Evolutionary conservation across 352 stramenopile species (phyloP), one percentile per base, ranked within the genome.

Genomic region (Globisporangium nunn): DNA sequence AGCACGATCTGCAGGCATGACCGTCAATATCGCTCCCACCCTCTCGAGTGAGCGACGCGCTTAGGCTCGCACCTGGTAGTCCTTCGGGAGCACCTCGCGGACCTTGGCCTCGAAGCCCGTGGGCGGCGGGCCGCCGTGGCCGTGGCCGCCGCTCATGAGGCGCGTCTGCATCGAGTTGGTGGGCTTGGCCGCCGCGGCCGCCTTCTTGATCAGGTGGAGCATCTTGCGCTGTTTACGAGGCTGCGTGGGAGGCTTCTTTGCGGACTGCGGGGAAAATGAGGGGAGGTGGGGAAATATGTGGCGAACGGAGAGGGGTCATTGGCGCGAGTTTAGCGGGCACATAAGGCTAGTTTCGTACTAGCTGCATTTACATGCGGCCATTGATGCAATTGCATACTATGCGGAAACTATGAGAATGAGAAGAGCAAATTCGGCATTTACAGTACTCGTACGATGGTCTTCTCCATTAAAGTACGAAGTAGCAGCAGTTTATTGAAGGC

Each of bases 41-140:
- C 37, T 3, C 12, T 4, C 37, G 23, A 23, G 23, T 23, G 23
- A 23, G 23, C 23, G 23, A 23, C 23, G 23, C 23, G 23, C 23
- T 23, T 23, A 23, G 23, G 23, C 1, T 23, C 18, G 62, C 72
- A 94, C 85, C 69, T 94, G 80, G 75, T 94, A 88, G 71, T 94
- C 81, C 61, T 94, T 54, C 41, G 85, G 85, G 60, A 94, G 73
- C 57, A 88, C 81, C 48, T 78, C 74, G 76, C 85, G 85, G 64
- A 94, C 83, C 68, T 90, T 88, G 58, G 82, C 85, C 74, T 94
- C 85, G 30, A 94, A 79, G 46, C 82, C 85, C 61, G 74, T 91
- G 49, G 60, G 75, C 45, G 77, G 73, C 50, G 67, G 85, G 57
- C 58, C 79, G 61, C 54, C 71, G 63, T 85, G 72, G 37, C 71